Conservation (phyloP, 2,329 filamentous ascomycete genomes). For the Lojkania enalia region DNA sequence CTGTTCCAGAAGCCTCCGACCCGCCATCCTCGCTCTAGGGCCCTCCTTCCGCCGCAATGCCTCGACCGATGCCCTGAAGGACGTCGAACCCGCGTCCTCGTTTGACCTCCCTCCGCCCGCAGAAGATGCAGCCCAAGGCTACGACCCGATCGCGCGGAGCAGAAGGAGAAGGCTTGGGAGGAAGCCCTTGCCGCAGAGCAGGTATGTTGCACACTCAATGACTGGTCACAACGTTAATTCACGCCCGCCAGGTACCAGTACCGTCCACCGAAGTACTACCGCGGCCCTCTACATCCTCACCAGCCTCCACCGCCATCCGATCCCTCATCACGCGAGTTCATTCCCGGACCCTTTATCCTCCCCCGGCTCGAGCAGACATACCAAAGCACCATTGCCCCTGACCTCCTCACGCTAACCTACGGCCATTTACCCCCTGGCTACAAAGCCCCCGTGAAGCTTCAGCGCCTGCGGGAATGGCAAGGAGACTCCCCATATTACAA, state of each 20-base stretch:
- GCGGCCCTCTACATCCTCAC: conserved; percentile 89
- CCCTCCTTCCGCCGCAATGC: conserved; percentile 50
- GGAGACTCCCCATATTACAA: conserved; percentile 92
- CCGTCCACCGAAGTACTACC: conserved; percentile 90
- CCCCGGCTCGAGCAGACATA: conserved; percentile 90
- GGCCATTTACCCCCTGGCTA: conserved; percentile 81
- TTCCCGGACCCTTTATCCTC: conserved; percentile 86
- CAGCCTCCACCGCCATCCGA: conserved; percentile 87
- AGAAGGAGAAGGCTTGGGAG: conserved; percentile 48
- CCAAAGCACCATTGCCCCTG: conserved; percentile 80
- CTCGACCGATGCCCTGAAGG: conserved; percentile 49
- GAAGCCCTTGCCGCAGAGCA: conserved; percentile 55
- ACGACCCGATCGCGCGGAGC: conserved; percentile 54
- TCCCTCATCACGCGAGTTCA: conserved; percentile 82
- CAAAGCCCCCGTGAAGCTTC: conserved; percentile 57
- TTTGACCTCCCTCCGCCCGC: conserved; percentile 45
- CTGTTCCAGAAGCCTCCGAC: conserved; percentile 29
- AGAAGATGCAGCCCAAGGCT: conserved; percentile 49
- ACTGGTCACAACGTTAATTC: neutral
- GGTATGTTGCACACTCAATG: conserved; percentile 42
- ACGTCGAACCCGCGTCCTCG: conserved; percentile 55
- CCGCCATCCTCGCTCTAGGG: conserved; percentile 21
- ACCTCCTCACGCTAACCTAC: conserved; percentile 88
- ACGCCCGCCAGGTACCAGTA: conserved; percentile 78
- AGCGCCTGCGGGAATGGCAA: conserved; percentile 82